Percentiles rank a stretch among this genome's conserved stretches.
Evolutionary conservation across 768 basidiomycete species (phyloP).

Genomic region (Calocera viscosa): DNA sequence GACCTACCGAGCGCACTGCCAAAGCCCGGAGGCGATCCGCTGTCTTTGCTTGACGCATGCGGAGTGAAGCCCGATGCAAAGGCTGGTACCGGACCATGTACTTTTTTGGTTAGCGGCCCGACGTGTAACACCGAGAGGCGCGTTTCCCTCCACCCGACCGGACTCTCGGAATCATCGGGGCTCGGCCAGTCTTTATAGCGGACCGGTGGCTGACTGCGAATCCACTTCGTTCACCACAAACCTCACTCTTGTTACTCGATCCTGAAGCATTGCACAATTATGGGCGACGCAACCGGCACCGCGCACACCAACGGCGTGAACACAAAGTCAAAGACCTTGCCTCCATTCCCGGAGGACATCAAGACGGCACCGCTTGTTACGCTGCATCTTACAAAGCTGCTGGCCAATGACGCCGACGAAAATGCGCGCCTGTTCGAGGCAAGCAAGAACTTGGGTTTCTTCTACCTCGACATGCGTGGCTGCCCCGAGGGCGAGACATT

Average conservation of each 20-base stretch:
- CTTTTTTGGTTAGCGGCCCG: neutral
- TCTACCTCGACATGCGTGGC: constrained; percentile 5
- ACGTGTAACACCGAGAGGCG: neutral
- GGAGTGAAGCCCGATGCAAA: too few relatives aligned
- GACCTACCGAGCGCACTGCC: neutral
- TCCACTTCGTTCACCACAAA: neutral
- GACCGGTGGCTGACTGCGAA: neutral
- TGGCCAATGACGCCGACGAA: neutral
- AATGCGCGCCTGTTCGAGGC: neutral
- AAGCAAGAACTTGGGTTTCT: constrained; percentile 5
- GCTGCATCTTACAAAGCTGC: neutral
- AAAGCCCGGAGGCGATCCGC: neutral
- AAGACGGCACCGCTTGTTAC: neutral
- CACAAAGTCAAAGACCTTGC: neutral
- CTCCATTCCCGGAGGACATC: neutral
- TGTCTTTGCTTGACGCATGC: too few relatives aligned
- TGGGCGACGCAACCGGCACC: neutral
- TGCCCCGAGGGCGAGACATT: constrained; percentile 5
- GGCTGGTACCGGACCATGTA: neutral
- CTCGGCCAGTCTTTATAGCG: constrained; percentile 2
- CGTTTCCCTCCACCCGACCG: neutral
- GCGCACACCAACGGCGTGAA: neutral
- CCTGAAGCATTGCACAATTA: neutral
- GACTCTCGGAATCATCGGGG: neutral
- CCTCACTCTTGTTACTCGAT: too few relatives aligned